phyloP scores from a whole-genome alignment of 228 moss, liverwort and hornwort species.

The Sphagnum magellanicum region DNA sequence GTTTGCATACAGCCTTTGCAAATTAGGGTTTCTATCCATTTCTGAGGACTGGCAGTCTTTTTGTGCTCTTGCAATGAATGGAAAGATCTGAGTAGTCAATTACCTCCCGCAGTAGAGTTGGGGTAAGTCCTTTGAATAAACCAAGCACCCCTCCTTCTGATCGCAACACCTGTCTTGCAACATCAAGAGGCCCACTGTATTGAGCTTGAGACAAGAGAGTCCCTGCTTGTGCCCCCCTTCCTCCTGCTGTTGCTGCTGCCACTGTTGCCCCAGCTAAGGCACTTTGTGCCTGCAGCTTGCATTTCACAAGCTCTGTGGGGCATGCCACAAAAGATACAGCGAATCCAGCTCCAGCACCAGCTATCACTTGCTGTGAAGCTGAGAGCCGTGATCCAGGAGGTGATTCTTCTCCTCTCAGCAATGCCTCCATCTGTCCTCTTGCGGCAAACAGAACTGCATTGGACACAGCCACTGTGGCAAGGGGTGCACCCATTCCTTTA shows the following conservation, averaged over 20 bases:
- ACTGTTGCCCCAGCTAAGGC: slow-evolving; percentile 20
- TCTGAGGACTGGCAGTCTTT: too few species aligned
- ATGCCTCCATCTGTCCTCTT: slow-evolving; percentile 51
- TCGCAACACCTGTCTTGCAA: slow-evolving; percentile 42
- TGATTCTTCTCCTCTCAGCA: slow-evolving; percentile 13
- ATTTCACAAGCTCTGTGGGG: slow-evolving; percentile 65
- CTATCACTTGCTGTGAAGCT: slow-evolving; percentile 30
- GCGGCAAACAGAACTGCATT: slow-evolving; percentile 66
- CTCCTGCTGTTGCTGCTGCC: slow-evolving; percentile 20
- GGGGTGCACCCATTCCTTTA: slow-evolving; percentile 71
- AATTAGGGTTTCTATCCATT: too few species aligned
- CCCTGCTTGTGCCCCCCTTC: slow-evolving; percentile 8
- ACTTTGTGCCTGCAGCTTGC: slow-evolving; percentile 59
- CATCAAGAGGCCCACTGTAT: slow-evolving; percentile 52
- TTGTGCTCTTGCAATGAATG: too few species aligned
- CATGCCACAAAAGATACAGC: slow-evolving; percentile 62
- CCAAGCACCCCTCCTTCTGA: slow-evolving; percentile 44
- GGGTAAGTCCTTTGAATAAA: slow-evolving; percentile 46
- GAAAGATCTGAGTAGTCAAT: too few species aligned
- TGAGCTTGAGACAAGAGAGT: slow-evolving; percentile 3
- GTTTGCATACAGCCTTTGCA: too few species aligned
- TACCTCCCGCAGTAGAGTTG: slow-evolving; percentile 57
- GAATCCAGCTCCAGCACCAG: slow-evolving; percentile 53
- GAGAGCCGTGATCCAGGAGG: slow-evolving; percentile 25
- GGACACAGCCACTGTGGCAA: slow-evolving; percentile 54